Conservation (phyloP, 768 basidiomycete genomes). For the Tylopilus intermedius region DNA sequence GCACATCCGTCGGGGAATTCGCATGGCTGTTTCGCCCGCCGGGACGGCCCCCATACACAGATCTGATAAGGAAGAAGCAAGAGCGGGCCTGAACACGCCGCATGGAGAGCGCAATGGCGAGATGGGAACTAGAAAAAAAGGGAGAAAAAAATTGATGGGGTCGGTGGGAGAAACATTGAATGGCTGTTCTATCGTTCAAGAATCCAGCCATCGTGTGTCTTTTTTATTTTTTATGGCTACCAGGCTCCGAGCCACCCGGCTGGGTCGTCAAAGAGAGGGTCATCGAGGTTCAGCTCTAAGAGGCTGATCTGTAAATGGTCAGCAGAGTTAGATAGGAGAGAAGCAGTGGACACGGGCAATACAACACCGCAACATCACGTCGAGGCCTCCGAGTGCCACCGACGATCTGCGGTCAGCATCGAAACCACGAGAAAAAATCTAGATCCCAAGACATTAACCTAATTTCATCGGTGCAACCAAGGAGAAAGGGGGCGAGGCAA, state of each 20-base stretch:
- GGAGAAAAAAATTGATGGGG: background rate
- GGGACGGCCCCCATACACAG: background rate
- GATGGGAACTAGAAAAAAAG: background rate
- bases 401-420: background rate
- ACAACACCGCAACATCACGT: background rate
- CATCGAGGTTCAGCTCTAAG: no score
- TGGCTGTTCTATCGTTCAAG: background rate
- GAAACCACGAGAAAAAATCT: background rate
- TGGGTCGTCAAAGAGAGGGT: no score
- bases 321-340: background rate
- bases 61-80: background rate
- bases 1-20: background rate
- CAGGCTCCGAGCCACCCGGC: background rate
- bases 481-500: no score
- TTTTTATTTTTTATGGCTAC: background rate
- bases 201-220: background rate
- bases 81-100: background rate
- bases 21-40: background rate
- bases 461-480: no score
- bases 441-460: no score
- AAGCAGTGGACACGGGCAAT: background rate
- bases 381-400: constrained; percentile 1
- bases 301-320: background rate
- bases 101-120: background rate
- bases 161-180: background rate